Evolutionary conservation across 2,329 filamentous ascomycete genomes (phyloP).

Genomic region (Verruconis gallopava): DNA sequence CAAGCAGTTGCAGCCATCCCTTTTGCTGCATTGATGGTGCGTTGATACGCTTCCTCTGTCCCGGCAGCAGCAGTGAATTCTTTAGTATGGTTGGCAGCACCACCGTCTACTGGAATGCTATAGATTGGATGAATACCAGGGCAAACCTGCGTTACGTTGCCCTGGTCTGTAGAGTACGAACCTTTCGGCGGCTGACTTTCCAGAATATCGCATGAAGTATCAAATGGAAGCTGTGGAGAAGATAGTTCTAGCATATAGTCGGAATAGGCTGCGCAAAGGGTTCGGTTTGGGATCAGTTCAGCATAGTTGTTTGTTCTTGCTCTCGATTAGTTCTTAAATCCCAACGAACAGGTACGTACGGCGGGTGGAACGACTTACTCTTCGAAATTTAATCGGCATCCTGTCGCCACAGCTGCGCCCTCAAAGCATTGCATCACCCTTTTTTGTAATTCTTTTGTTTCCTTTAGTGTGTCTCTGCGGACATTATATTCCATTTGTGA

Average conservation of each 20-base stretch:
- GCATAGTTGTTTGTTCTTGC: constrained; percentile 5
- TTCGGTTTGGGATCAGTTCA: constrained; percentile 3
- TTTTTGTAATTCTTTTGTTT: constrained; percentile 18
- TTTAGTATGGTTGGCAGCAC: constrained; percentile 28
- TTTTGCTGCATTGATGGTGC: constrained; percentile 32
- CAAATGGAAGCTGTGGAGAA: constrained; percentile 3
- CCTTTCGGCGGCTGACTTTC: neutral
- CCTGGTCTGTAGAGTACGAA: constrained; percentile 7
- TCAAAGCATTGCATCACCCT: constrained; percentile 28
- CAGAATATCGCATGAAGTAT: neutral
- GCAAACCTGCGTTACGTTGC: constrained; percentile 5
- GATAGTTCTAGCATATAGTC: neutral
- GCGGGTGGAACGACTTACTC: neutral
- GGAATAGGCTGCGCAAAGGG: constrained; percentile 1
- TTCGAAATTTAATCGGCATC: constrained; percentile 15
- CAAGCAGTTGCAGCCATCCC: constrained; percentile 27
- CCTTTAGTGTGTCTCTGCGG: constrained; percentile 23
- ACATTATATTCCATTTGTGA: constrained; percentile 30
- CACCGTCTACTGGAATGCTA: constrained; percentile 15
- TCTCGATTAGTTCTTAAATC: neutral
- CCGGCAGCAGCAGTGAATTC: constrained; percentile 33
- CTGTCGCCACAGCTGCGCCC: constrained; percentile 24
- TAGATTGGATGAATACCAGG: constrained; percentile 6
- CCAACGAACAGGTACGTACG: neutral
- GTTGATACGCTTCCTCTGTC: constrained; percentile 25